Conservation (phyloP, 805 yeast species). For the Candida palmyrensis region DNA sequence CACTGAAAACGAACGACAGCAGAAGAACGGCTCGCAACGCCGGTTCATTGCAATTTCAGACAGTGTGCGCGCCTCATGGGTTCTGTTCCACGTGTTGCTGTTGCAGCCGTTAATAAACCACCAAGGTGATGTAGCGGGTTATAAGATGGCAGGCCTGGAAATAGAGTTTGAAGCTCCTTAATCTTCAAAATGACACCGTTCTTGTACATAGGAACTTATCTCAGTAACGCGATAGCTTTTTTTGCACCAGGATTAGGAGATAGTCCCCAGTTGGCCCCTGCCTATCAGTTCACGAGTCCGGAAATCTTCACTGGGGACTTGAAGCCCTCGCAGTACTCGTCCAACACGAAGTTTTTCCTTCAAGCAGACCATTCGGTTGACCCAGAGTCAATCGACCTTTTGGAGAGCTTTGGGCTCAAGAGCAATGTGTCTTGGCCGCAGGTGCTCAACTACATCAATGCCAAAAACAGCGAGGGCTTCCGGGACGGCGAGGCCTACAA, state of each 20-base stretch:
- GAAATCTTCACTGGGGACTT: constrained; percentile 2
- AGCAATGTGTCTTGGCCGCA: constrained; percentile 16
- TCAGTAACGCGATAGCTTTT: too few relatives aligned
- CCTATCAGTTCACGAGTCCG: background rate
- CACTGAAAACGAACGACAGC: too few relatives aligned
- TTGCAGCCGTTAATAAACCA: too few relatives aligned
- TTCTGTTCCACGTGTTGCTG: too few relatives aligned
- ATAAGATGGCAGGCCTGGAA: too few relatives aligned
- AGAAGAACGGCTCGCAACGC: too few relatives aligned
- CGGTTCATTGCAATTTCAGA: too few relatives aligned
- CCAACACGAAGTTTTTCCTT: constrained; percentile 13
- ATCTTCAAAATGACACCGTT: too few relatives aligned
- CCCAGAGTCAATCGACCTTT: constrained; percentile 8
- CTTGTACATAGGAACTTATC: too few relatives aligned
- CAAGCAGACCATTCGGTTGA: constrained; percentile 13
- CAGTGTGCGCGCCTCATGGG: too few relatives aligned
- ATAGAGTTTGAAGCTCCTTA: too few relatives aligned
- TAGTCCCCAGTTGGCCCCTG: background rate
- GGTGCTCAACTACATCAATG: constrained; percentile 11
- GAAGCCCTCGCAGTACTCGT: constrained; percentile 5
- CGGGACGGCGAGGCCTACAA: constrained; percentile 12
- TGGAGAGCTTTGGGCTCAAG: constrained; percentile 20
- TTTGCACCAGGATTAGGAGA: background rate
- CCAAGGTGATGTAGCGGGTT: too few relatives aligned
- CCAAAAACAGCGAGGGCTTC: constrained; percentile 6